A percentile compares a stretch with the other conserved stretches of the same genome.
Evolutionary conservation across 2,329 filamentous ascomycete genomes (phyloP).

Genomic region (Madurella fahalii): DNA sequence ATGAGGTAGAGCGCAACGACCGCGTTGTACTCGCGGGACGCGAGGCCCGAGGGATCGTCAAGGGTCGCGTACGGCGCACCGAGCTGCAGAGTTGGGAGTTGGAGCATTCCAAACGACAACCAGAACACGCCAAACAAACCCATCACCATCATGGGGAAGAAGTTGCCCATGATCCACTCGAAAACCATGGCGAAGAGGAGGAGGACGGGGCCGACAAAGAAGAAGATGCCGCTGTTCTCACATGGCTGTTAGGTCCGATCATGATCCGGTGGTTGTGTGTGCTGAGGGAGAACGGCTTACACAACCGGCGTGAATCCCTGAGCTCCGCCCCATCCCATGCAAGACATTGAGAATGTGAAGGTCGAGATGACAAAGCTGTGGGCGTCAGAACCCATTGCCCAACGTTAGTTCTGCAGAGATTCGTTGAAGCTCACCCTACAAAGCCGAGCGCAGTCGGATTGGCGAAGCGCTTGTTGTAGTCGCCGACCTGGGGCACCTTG

Average conservation of each 20-base stretch:
- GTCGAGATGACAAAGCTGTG: conserved; percentile 36
- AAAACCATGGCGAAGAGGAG: conserved; percentile 45
- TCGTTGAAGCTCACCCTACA: conserved; percentile 29
- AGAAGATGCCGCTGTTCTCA: conserved; percentile 33
- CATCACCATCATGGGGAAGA: conserved; percentile 50
- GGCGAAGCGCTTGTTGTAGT: conserved; percentile 36
- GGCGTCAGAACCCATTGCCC: conserved; percentile 1
- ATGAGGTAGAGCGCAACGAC: conserved; percentile 47
- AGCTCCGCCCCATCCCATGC: conserved; percentile 38
- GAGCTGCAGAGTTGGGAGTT: conserved; percentile 46
- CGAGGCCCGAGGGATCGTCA: conserved; percentile 40
- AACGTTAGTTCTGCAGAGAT: background rate
- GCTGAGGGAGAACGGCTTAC: conserved; percentile 22
- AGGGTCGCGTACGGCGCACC: conserved; percentile 41
- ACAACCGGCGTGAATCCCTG: conserved; percentile 32
- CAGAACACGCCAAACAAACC: conserved; percentile 48
- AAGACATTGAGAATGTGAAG: conserved; percentile 34
- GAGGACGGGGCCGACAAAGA: conserved; percentile 43
- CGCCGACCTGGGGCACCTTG: conserved; percentile 34
- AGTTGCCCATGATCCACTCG: conserved; percentile 51
- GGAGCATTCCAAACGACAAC: conserved; percentile 48
- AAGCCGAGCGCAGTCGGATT: conserved; percentile 37
- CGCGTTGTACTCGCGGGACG: conserved; percentile 44
- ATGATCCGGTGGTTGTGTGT: background rate
- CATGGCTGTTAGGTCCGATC: too few relatives aligned